phyloP scores from a whole-genome alignment of 345 rosid genomes.

The Odontarrhena argentea region DNA sequence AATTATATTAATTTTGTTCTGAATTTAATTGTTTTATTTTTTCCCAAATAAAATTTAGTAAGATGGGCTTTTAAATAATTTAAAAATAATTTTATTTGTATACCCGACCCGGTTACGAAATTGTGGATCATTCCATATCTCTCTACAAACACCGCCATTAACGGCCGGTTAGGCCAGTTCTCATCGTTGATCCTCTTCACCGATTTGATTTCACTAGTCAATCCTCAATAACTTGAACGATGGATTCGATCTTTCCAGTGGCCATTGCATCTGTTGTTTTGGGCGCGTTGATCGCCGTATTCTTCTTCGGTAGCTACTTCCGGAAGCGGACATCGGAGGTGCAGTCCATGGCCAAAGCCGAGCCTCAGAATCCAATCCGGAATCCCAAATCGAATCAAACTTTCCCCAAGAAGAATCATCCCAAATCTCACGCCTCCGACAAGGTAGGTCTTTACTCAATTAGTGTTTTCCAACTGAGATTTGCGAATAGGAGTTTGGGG shows the following conservation, averaged over 20 bases:
- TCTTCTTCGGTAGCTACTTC: conserved; percentile 82
- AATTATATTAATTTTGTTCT: too few species aligned
- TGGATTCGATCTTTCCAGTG: conserved; percentile 65
- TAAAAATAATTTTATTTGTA: too few species aligned
- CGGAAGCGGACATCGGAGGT: conserved; percentile 78
- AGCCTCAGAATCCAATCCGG: conserved; percentile 60
- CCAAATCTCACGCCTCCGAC: conserved; percentile 68
- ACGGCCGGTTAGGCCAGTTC: not conserved
- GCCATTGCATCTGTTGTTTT: conserved; percentile 55
- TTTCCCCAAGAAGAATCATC: conserved; percentile 56
- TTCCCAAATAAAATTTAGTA: too few species aligned
- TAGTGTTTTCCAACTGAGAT: not conserved
- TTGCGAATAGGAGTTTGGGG: conserved; percentile 24
- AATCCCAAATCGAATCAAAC: conserved; percentile 51
- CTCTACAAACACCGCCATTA: conserved; percentile 24
- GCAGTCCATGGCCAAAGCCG: conserved; percentile 64
- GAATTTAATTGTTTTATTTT: too few species aligned
- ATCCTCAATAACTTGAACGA: conserved; percentile 22
- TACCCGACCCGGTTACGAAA: conserved; percentile 19
- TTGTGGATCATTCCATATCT: not conserved
- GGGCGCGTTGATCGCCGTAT: conserved; percentile 65
- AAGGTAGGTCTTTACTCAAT: conserved; percentile 41
- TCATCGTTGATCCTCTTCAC: not conserved
- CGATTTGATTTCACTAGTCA: not conserved
- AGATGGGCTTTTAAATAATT: not conserved